phyloP scores from a whole-genome alignment of 2,329 filamentous ascomycete species.

The Colletotrichum shisoi region DNA sequence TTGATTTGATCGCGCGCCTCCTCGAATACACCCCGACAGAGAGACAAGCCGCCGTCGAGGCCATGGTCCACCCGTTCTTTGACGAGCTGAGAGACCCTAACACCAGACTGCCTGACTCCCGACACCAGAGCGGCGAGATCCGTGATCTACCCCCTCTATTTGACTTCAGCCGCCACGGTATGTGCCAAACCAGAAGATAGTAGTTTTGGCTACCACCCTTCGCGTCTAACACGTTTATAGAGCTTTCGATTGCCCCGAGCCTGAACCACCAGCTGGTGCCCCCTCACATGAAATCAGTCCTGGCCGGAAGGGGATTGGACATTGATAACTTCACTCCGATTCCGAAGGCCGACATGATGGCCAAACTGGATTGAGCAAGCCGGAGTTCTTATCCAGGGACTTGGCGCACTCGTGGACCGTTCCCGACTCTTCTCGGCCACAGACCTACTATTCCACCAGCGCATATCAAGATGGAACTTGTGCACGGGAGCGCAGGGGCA shows the following conservation, averaged over 20 bases:
- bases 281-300: slow-evolving; percentile 75
- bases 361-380: slow-evolving; percentile 84
- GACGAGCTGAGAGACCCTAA: slow-evolving; percentile 92
- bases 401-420: slow-evolving; percentile 38
- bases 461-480: slow-evolving; percentile 46
- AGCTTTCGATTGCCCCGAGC: slow-evolving; percentile 92
- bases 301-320: slow-evolving; percentile 82
- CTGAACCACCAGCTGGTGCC: slow-evolving; percentile 91
- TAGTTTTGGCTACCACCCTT: neutral
- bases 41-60: slow-evolving; percentile 89
- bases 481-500: slow-evolving; percentile 39
- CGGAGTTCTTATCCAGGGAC: slow-evolving; percentile 47
- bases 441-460: slow-evolving; percentile 39
- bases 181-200: slow-evolving; percentile 46
- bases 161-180: slow-evolving; percentile 94
- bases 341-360: slow-evolving; percentile 95
- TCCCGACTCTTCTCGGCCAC: slow-evolving; percentile 33
- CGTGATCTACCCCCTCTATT: slow-evolving; percentile 89
- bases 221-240: slow-evolving; percentile 55
- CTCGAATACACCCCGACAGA: slow-evolving; percentile 98
- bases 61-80: slow-evolving; percentile 98
- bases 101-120: slow-evolving; percentile 91
- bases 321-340: slow-evolving; percentile 93
- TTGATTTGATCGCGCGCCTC: slow-evolving; percentile 91
- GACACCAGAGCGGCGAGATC: slow-evolving; percentile 80